Evolutionary conservation across 495 filamentous ascomycete species (phyloP), one percentile per base, ranked within the genome.

Genomic region (Talaromyces borbonicus): DNA sequence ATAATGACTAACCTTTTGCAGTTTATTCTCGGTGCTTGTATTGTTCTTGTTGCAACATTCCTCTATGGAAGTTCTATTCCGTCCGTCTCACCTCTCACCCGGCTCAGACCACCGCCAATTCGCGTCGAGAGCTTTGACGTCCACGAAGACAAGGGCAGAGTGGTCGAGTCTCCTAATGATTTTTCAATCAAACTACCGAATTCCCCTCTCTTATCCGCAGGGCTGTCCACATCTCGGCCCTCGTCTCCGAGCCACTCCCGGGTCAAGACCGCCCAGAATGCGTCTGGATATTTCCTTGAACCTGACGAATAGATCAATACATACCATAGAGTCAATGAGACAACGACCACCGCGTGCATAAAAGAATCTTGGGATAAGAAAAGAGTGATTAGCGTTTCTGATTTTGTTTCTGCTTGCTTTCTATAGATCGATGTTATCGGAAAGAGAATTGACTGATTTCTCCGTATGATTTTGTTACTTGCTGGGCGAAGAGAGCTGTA

Each of bases 41-140:
- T 88, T 41, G 87, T 96, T 3, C 58, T 95, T 9, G 70, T 76
- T 42, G 81, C 90, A 19, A 94, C 87, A 3, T 94, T 85, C 47
- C 75, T 96, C 25, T 96, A 94, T 67, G 88, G 79, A 41, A 51
- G 41, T 43, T 52, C 58, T 14, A 50, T 47, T 2, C 39, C 26
- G 9, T 56, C 64, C 0, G 55, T 41, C 27, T 35, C 43, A 14
- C 60, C 67, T 16, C 68, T 79, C 26, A 48, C 36, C 18, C 65
- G 71, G 31, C 69, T 70, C 25, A 73, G 78, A n/a, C 83, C 85
- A 7, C 77, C 84, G 11, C 83, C 85, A 8, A 86, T 93, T 56
- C 79, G 69, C 44, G 79, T 94, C 37, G 79, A 81, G 15, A 74
- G 67, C 30, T 88, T 81, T 54, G 87, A 93, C 55, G 92, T 90